These are phyloP conservation scores for Hypoxylon perforatum DNA, from an alignment of 495 filamentous ascomycete species.

Conservation along the genomic window DNA sequence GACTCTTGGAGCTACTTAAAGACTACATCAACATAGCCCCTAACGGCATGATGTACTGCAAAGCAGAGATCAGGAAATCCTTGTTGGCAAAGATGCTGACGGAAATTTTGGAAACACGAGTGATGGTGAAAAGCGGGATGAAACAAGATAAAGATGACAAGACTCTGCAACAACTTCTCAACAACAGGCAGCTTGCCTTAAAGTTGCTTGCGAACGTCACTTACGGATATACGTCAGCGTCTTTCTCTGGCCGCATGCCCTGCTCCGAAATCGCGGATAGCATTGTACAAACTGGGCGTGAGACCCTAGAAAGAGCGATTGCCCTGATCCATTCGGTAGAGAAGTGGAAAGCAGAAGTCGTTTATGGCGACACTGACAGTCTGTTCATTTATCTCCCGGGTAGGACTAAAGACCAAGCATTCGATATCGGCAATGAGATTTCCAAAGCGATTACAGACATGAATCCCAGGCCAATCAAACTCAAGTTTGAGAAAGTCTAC, in stretches of 20 bases:
- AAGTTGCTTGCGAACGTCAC: slow-evolving; percentile 98
- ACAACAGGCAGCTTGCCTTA: slow-evolving; percentile 94
- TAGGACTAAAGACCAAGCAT: slow-evolving; percentile 85
- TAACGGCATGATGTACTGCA: slow-evolving; percentile 96
- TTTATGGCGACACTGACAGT: slow-evolving; percentile 98
- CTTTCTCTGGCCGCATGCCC: slow-evolving; percentile 96
- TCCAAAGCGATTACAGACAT: slow-evolving; percentile 86
- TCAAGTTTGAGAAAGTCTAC: slow-evolving; percentile 99
- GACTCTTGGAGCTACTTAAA: slow-evolving; percentile 80
- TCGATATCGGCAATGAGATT: slow-evolving; percentile 92
- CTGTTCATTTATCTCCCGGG: slow-evolving; percentile 94
- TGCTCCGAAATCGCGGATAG: slow-evolving; percentile 98
- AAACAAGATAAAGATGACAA: slow-evolving; percentile 93
- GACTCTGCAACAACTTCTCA: slow-evolving; percentile 83
- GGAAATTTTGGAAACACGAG: slow-evolving; percentile 94
- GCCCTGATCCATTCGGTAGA: slow-evolving; percentile 88
- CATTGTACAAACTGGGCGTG: slow-evolving; percentile 94
- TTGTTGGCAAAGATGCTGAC: slow-evolving; percentile 95
- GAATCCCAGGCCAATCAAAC: slow-evolving; percentile 92
- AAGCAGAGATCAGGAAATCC: slow-evolving; percentile 85
- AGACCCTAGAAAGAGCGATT: slow-evolving; percentile 94
- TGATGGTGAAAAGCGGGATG: slow-evolving; percentile 99
- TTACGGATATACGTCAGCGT: slow-evolving; percentile 96
- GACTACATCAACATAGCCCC: slow-evolving; percentile 93
- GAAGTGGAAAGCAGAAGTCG: slow-evolving; percentile 92